Percentiles rank a stretch among this genome's conserved stretches.
phyloP scores from a whole-genome alignment of 179 eudicot species.

The Amaranthus tricolor region DNA sequence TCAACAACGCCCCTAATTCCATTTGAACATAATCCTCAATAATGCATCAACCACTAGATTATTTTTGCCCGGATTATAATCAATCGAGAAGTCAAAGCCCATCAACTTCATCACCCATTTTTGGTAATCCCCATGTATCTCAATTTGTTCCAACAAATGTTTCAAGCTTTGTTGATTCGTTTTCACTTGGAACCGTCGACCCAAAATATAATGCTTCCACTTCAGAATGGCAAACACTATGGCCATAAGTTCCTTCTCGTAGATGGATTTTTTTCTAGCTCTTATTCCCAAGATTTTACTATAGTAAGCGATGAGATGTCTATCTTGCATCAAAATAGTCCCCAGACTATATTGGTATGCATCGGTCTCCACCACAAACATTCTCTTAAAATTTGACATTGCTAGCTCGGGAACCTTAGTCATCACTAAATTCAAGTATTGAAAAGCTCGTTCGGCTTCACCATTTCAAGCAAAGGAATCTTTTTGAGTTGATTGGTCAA shows the following conservation, averaged over 20 bases:
- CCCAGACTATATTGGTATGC: background rate
- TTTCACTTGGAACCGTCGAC: background rate
- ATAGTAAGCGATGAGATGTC: background rate
- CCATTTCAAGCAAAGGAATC: too few relatives aligned
- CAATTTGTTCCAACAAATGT: background rate
- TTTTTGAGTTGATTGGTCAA: too few relatives aligned
- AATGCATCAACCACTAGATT: background rate
- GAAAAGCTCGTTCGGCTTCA: too few relatives aligned
- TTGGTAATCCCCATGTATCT: background rate
- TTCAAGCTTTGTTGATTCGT: background rate
- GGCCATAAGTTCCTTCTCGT: background rate
- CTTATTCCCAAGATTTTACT: background rate
- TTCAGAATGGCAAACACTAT: background rate
- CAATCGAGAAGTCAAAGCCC: background rate
- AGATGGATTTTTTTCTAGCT: background rate
- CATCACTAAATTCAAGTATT: too few relatives aligned
- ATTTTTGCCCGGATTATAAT: background rate
- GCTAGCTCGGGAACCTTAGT: too few relatives aligned
- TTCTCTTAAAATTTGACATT: too few relatives aligned
- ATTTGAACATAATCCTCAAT: background rate
- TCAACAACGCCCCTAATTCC: background rate
- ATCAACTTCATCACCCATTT: background rate
- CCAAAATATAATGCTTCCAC: background rate
- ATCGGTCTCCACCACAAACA: too few relatives aligned
- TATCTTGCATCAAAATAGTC: background rate